These are phyloP conservation scores for Trapa bicornis DNA, from an alignment of 345 rosid genomes.

Conservation along the genomic window DNA sequence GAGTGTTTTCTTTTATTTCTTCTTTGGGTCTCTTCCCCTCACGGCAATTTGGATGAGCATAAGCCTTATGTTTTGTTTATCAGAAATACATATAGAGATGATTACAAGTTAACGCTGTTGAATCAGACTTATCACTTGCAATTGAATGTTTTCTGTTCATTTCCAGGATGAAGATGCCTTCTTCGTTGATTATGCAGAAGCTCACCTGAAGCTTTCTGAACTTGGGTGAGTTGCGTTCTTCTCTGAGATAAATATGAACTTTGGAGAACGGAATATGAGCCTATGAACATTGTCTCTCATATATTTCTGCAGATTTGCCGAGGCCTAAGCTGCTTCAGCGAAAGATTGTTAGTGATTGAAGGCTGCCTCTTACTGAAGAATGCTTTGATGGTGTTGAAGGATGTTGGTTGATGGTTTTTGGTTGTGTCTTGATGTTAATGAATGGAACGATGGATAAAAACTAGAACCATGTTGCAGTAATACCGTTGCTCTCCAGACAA, in stretches of 20 bases:
- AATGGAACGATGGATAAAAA: too few species aligned
- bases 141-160: not conserved
- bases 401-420: not conserved
- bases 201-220: slow-evolving; percentile 86
- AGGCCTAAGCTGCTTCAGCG: slow-evolving; percentile 20
- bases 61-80: too few species aligned
- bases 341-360: not conserved
- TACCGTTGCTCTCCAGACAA: not conserved
- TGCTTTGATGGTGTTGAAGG: not conserved
- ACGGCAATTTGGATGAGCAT: too few species aligned
- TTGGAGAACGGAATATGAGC: not conserved
- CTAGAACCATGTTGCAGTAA: not conserved
- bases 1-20: slow-evolving; percentile 1
- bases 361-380: too few species aligned
- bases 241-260: not conserved
- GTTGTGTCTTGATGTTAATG: too few species aligned
- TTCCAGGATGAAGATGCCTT: slow-evolving; percentile 87
- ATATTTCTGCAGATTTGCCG: slow-evolving; percentile 39
- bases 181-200: slow-evolving; percentile 67
- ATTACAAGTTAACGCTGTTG: too few species aligned
- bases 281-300: not conserved
- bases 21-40: too few species aligned
- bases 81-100: too few species aligned
- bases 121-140: too few species aligned
- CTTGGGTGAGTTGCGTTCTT: slow-evolving; percentile 43